These are phyloP conservation scores for Meripilus lineatus DNA, from an alignment of 1,284 basidiomycete genomes.

Conservation along the genomic window DNA sequence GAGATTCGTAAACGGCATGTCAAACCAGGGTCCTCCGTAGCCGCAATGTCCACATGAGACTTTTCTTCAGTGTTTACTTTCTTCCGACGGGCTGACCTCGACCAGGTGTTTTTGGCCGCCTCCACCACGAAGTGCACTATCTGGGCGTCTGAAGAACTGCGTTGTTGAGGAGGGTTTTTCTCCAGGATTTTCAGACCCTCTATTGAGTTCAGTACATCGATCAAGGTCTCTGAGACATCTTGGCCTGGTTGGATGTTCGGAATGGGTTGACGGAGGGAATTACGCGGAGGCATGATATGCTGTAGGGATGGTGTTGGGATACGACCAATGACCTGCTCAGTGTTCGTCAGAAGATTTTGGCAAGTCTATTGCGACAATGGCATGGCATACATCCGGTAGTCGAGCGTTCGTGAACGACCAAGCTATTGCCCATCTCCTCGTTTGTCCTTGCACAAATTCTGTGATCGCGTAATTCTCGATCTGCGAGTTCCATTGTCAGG, in stretches of 20 bases:
- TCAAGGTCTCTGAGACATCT: too few species aligned
- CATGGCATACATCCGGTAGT: constrained; percentile 69
- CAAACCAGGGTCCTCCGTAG: constrained; percentile 9
- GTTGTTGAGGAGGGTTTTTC: too few species aligned
- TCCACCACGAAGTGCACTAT: constrained; percentile 36
- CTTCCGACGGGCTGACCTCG: constrained; percentile 59
- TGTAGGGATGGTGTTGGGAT: too few species aligned
- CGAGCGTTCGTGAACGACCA: constrained; percentile 72
- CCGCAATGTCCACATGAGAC: neutral
- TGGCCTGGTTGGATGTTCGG: too few species aligned
- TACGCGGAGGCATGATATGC: constrained; percentile 49
- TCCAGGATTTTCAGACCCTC: too few species aligned
- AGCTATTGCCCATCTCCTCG: constrained; percentile 82
- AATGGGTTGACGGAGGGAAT: too few species aligned
- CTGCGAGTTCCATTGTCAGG: constrained; percentile 30
- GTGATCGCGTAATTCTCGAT: constrained; percentile 83
- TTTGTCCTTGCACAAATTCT: constrained; percentile 81
- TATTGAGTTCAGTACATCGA: too few species aligned
- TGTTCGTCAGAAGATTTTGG: too few species aligned
- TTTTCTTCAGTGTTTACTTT: constrained; percentile 18
- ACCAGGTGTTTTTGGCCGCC: constrained; percentile 67
- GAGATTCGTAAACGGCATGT: constrained; percentile 24
- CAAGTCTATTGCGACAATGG: too few species aligned
- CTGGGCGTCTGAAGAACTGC: too few species aligned
- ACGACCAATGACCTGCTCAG: too few species aligned